Conservation (phyloP, 2,329 filamentous ascomycete species). For the Aspergillus uvarum region DNA sequence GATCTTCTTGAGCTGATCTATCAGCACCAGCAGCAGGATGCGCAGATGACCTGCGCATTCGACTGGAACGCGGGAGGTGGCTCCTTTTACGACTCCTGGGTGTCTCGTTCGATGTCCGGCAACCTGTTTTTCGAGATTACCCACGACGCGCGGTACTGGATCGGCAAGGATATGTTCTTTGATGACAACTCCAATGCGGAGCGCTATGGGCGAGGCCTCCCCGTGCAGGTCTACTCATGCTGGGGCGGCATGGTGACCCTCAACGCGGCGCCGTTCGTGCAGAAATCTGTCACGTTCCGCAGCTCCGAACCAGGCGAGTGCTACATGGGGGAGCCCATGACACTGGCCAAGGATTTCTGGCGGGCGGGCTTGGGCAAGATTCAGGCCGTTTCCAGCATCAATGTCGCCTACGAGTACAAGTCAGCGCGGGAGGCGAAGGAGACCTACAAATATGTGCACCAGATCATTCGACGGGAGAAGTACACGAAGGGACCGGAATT, state of each 20-base stretch:
- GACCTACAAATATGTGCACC: background rate
- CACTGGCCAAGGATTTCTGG: background rate
- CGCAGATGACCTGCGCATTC: slow-evolving; percentile 1
- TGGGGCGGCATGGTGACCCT: slow-evolving; percentile 3
- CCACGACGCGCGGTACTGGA: background rate
- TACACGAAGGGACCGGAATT: background rate
- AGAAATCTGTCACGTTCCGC: background rate
- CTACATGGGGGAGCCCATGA: background rate
- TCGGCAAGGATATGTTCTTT: slow-evolving; percentile 1
- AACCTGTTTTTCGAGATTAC: slow-evolving; percentile 3
- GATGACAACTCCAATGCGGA: background rate
- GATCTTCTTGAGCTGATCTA: slow-evolving; percentile 1
- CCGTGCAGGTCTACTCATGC: slow-evolving; percentile 1
- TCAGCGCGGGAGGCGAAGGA: background rate
- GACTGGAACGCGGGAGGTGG: slow-evolving; percentile 2
- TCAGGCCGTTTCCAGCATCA: background rate
- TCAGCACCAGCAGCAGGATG: background rate
- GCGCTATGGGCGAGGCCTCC: background rate
- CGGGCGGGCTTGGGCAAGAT: background rate
- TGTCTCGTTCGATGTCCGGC: background rate
- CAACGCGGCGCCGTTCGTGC: background rate
- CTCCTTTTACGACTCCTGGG: slow-evolving; percentile 1
- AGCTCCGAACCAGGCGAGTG: background rate
- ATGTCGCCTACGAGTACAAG: slow-evolving; percentile 4
- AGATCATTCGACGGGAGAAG: background rate